A percentile compares a stretch with the other conserved stretches of the same genome.
Evolutionary conservation across 495 filamentous ascomycete genomes (phyloP).

Genomic region (Penicillium verhagenii): DNA sequence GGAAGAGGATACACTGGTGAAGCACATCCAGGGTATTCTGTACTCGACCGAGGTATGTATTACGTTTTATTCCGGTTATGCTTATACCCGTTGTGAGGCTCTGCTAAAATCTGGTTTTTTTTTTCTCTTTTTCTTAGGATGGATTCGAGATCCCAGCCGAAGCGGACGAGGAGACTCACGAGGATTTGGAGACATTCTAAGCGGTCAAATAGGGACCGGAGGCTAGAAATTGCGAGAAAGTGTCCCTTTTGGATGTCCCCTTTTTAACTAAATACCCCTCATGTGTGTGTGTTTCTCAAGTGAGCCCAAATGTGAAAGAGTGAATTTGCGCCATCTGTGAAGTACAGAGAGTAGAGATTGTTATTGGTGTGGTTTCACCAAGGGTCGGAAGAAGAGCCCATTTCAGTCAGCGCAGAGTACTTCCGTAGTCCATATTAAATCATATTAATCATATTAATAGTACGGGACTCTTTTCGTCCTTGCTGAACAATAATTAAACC

Average conservation of each 20-base stretch:
- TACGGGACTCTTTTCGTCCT: not conserved
- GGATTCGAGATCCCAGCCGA: conserved; percentile 53
- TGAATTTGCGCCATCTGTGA: not conserved
- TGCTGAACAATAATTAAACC: conserved; percentile 18
- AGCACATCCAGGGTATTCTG: conserved; percentile 91
- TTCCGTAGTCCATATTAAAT: too few relatives aligned
- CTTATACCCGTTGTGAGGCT: not conserved
- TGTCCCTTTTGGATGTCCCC: conserved; percentile 9
- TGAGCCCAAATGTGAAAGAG: not conserved
- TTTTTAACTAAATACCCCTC: conserved; percentile 27
- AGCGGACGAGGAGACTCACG: conserved; percentile 31
- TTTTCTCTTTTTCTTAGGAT: conserved; percentile 37
- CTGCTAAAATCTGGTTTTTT: not conserved
- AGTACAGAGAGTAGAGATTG: not conserved
- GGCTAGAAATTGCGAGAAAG: conserved; percentile 8
- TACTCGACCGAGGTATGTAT: conserved; percentile 89
- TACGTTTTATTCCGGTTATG: not conserved
- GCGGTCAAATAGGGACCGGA: conserved; percentile 2
- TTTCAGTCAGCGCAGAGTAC: not conserved
- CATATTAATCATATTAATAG: not conserved
- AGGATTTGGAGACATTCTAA: conserved; percentile 55
- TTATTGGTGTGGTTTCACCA: not conserved
- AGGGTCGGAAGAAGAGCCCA: not conserved
- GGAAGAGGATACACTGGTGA: conserved; percentile 85
- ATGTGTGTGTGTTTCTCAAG: conserved; percentile 1